Conservation (phyloP, 805 yeast species). For the Candida boidinii region DNA sequence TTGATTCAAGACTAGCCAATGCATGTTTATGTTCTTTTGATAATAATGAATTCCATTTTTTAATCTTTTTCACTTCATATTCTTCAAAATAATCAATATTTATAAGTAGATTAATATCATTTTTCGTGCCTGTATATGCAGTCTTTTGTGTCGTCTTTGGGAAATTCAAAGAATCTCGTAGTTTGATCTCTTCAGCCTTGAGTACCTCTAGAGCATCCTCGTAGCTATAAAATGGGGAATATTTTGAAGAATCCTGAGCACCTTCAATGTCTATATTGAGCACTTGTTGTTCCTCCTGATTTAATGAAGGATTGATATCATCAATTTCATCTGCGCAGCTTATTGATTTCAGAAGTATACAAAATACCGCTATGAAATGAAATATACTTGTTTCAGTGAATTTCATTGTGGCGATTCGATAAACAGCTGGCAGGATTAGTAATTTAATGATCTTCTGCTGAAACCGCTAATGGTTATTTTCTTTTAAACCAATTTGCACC, state of each 20-base stretch:
- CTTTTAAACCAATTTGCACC: no score
- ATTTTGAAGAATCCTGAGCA: neutral
- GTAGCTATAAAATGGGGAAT: neutral
- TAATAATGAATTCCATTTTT: conserved; percentile 7
- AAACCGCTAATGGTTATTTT: no score
- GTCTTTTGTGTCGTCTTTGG: no score
- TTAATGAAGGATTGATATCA: neutral
- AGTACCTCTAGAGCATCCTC: conserved; percentile 3
- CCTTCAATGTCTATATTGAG: neutral
- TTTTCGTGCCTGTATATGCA: neutral
- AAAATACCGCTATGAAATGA: no score
- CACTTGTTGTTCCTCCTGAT: neutral
- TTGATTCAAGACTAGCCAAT: conserved; percentile 12
- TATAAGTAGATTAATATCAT: conserved; percentile 10
- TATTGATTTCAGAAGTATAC: no score
- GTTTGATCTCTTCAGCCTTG: conserved; percentile 4
- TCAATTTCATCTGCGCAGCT: no score
- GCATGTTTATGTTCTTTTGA: conserved; percentile 15
- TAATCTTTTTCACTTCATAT: conserved; percentile 8
- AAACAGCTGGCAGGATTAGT: no score
- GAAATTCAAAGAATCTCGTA: conserved; percentile 3
- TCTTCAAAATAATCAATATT: conserved; percentile 22
- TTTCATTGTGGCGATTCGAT: no score
- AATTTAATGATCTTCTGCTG: no score
- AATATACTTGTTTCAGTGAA: no score